Base-by-base conservation (phyloP, 2,329 filamentous ascomycete species). In the Aschersonia sp. region DNA sequence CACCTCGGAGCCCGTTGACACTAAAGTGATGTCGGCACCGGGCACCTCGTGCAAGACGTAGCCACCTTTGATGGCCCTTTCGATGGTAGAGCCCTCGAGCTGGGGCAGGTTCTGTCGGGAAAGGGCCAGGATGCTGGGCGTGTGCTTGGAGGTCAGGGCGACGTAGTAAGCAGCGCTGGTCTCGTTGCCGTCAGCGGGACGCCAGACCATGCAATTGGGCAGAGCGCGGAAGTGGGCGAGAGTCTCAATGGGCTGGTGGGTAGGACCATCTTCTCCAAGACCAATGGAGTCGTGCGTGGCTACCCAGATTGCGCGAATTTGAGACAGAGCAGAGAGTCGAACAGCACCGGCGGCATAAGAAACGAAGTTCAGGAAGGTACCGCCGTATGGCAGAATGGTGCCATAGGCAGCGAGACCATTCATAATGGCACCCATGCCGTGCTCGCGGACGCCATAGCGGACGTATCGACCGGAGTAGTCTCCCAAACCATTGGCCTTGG, bases 141-240 rank as follows among this genome's bases (percentile, higher is more conserved):
- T 96, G 69, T 83, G 75, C 73, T 88, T 87, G 61, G 87, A 84
- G 56, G 86, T 95, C 58, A 98, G 74, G 45, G 89, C 87, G 61
- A 94, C 77, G 74, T 97, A 97, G 81, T 97, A 98, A 58, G 92
- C 91, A 61, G 89, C 91, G 64, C 86, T 94, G 60, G 85, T 92
- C 85, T 98, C 92, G 75, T 97, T 97, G 63, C 91, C 91, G 63
- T 97, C 92, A 60, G 92, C 91, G 58, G 92, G 92, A 65, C 92
- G 89, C 92, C 92, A 97, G 61, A 97, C 91, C 87, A 97, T 95
- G 77, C 85, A 86, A 84, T 98, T 98, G 64, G 92, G 92, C 59
- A 97, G 80, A 55, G 92, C 92, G 67, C 92, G 91, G 88, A 97
- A 97, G 74, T 97, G 92, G 51, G 89, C 85, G 54, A 97, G 82